These are phyloP conservation scores for Xylaria telfairii DNA, from an alignment of 495 filamentous ascomycete genomes.

Conservation along the genomic window DNA sequence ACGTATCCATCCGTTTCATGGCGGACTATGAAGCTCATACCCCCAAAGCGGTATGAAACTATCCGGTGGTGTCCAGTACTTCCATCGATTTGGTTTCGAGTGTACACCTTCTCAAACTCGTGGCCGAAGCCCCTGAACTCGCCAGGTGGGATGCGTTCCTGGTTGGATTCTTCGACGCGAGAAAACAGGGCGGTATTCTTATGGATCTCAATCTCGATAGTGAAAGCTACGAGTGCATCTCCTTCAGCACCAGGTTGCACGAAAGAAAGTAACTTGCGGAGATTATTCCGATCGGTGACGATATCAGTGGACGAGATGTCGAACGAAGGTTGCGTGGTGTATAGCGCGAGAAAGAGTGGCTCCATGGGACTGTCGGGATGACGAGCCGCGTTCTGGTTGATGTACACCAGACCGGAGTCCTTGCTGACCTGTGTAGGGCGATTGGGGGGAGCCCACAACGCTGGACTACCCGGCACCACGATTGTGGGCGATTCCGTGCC, in stretches of 20 bases:
- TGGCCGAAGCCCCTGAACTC: constrained; percentile 55
- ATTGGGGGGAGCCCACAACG: constrained; percentile 46
- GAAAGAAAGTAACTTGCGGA: constrained; percentile 60
- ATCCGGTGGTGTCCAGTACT: constrained; percentile 58
- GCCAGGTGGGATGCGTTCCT: constrained; percentile 36
- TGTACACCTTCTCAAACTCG: constrained; percentile 58
- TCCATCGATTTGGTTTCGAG: constrained; percentile 39
- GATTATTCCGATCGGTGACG: constrained; percentile 59
- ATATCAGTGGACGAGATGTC: constrained; percentile 51
- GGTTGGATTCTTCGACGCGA: constrained; percentile 43
- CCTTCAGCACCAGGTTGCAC: constrained; percentile 41
- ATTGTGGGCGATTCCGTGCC: constrained; percentile 47
- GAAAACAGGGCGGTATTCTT: constrained; percentile 51
- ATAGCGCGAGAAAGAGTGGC: constrained; percentile 57
- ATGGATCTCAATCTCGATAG: constrained; percentile 51
- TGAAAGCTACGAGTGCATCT: constrained; percentile 45
- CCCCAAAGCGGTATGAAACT: constrained; percentile 53
- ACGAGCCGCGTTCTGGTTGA: constrained; percentile 52
- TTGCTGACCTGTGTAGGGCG: constrained; percentile 35
- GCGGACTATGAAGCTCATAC: constrained; percentile 52
- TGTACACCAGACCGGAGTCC: constrained; percentile 48
- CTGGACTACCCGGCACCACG: constrained; percentile 46
- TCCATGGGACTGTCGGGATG: constrained; percentile 55
- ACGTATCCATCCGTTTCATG: constrained; percentile 56
- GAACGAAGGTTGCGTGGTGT: constrained; percentile 49